Base-by-base conservation (phyloP, 1,284 basidiomycete genomes). In the Puccinia brachypodii region DNA sequence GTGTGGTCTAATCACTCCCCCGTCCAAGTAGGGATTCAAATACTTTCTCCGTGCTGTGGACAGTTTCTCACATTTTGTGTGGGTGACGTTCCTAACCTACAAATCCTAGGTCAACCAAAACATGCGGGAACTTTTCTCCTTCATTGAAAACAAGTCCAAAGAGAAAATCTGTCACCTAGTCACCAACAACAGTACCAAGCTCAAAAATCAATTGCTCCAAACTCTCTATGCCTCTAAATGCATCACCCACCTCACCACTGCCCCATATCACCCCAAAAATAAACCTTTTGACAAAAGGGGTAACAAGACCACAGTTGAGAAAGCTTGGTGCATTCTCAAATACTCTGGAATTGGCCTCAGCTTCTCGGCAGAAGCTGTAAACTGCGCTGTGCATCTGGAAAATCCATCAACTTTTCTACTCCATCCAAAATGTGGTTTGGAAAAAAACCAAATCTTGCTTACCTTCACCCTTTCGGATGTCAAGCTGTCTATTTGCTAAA, bases 261-360 rank as follows among this genome's bases (percentile, higher is more conserved):
- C 56, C 42, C 73, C 73, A 6, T 76, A 76, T 42, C 60, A 53
- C 11, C 56, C 73, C n/a, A 25, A 76, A 38, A 40, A 73, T 8
- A 73, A 73, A 16, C 33, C 22, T 33, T 11, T 53, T 6, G 36
- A 50, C 33, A 62, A 77, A 44, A 28, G 40, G 16, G 75, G 58
- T 4, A 77, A 77, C 42, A 8, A 42, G 14, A 77, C 58, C 4
- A 77, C 62, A 14, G 28, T 60, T 19, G 75, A 77, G 33, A 77
- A 66, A 50, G 62, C 75, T 2, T 2, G 42, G 8, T 3, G 14
- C 13, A 9, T 66, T 3, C 62, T 77, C 2, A 56, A 47, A 16
- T 60, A 77, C 11, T 62, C 42, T 2, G 25, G 50, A 13, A 25
- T 77, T 1, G 60, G 14, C 2, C 38, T 28, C 25, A 22, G 11